Evolutionary conservation across 345 rosid species (phyloP).

Genomic region (Aquilaria sinensis): DNA sequence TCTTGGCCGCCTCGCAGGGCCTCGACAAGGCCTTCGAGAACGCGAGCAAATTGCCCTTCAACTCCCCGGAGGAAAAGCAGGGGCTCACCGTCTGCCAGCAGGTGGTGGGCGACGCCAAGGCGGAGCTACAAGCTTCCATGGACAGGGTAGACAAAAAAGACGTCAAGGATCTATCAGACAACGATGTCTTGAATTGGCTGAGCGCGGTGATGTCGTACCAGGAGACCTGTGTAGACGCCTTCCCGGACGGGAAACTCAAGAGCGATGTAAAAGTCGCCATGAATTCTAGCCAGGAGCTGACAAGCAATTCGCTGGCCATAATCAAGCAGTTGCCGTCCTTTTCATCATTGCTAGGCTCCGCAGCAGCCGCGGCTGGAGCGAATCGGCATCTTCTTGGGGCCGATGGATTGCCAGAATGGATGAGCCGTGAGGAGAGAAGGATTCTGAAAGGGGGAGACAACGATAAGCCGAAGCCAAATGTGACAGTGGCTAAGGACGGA

Average conservation of each 20-base stretch:
- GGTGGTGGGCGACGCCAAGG: constrained; percentile 44
- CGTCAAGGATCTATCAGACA: constrained; percentile 13
- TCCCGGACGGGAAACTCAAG: constrained; percentile 62
- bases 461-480: constrained; percentile 38
- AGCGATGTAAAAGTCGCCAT: constrained; percentile 39
- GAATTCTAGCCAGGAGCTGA: constrained; percentile 36
- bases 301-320: constrained; percentile 79
- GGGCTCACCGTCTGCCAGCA: constrained; percentile 61
- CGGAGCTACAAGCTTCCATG: constrained; percentile 37
- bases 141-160: constrained; percentile 21
- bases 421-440: constrained; percentile 49
- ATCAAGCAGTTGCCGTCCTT: constrained; percentile 23
- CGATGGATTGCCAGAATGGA: constrained; percentile 51
- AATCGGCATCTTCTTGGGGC: constrained; percentile 41
- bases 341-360: constrained; percentile 14
- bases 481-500: constrained; percentile 72
- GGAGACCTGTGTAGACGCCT: constrained; percentile 72
- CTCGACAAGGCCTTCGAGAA: constrained; percentile 29
- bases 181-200: constrained; percentile 55
- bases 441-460: constrained; percentile 30
- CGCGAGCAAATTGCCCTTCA: constrained; percentile 24
- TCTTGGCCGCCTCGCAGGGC: constrained; percentile 40
- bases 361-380: neutral
- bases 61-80: constrained; percentile 34
- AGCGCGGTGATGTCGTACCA: constrained; percentile 85